A percentile compares a stretch with the other conserved stretches of the same genome.
These are phyloP conservation scores for Spiraea crenata DNA, from an alignment of 331 rosid species.

Conservation along the genomic window DNA sequence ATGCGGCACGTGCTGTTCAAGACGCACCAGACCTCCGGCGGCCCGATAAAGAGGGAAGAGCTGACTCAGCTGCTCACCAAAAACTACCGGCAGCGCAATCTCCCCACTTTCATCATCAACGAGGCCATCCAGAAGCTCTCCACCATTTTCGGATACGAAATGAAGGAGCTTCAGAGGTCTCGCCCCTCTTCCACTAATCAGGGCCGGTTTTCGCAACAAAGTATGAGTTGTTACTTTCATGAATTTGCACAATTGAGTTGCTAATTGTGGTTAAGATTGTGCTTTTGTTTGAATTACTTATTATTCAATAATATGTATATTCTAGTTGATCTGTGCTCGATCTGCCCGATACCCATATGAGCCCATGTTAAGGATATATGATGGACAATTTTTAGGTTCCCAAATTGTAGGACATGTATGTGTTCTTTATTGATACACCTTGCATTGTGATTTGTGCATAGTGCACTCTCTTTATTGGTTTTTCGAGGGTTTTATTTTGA, in stretches of 20 bases:
- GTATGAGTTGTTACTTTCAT: constrained; percentile 31
- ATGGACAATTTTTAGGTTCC: not conserved
- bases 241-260: not conserved
- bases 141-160: constrained; percentile 71
- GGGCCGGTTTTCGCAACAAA: constrained; percentile 57
- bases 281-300: not conserved
- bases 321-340: no score
- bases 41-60: constrained; percentile 84
- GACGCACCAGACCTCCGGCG: constrained; percentile 75
- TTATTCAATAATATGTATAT: no score
- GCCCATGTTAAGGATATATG: not conserved
- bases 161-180: constrained; percentile 77
- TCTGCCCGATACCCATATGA: not conserved
- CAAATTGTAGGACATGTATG: not conserved
- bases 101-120: constrained; percentile 61
- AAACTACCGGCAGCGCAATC: constrained; percentile 71
- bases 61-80: constrained; percentile 78
- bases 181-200: constrained; percentile 60
- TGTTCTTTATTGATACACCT: not conserved
- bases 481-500: not conserved
- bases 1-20: constrained; percentile 78
- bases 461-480: not conserved
- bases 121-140: constrained; percentile 73
- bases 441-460: not conserved
- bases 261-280: not conserved